Evolutionary conservation across 2,329 filamentous ascomycete species (phyloP).

Genomic region (Byssothecium circinans): DNA sequence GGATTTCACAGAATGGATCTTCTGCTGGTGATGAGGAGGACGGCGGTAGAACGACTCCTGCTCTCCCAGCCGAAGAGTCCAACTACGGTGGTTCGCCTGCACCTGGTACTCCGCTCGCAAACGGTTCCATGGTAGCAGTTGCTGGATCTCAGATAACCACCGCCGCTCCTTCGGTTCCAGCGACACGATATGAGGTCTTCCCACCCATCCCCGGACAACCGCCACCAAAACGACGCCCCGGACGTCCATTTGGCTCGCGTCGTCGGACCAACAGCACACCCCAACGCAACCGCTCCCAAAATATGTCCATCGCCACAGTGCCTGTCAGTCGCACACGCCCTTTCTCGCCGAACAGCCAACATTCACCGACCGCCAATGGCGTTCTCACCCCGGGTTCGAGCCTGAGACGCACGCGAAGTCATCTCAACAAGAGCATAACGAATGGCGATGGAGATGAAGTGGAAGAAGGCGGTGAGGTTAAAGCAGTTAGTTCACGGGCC

Average conservation of each 20-base stretch:
- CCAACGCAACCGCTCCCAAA: conserved; percentile 29
- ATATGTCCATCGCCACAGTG: conserved; percentile 34
- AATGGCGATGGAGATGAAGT: conserved; percentile 38
- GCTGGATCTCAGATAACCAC: conserved; percentile 32
- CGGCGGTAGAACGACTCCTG: conserved; percentile 18
- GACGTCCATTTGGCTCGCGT: conserved; percentile 42
- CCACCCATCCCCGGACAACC: conserved; percentile 63
- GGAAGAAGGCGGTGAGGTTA: conserved; percentile 36
- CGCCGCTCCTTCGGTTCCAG: conserved; percentile 58
- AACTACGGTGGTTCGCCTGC: conserved; percentile 34
- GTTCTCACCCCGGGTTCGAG: conserved; percentile 33
- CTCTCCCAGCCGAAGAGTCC: conserved; percentile 30
- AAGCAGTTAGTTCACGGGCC: conserved; percentile 29
- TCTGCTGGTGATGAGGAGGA: conserved; percentile 13
- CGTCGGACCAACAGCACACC: conserved; percentile 42
- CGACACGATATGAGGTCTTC: conserved; percentile 75
- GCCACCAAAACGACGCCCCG: conserved; percentile 37
- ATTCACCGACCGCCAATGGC: conserved; percentile 35
- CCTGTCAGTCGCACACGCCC: conserved; percentile 37
- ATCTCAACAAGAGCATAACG: conserved; percentile 45
- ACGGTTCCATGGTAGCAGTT: conserved; percentile 31
- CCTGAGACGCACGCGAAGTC: conserved; percentile 47
- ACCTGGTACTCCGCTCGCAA: conserved; percentile 36
- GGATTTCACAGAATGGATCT: conserved; percentile 18
- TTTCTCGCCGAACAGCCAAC: conserved; percentile 29